phyloP scores from a whole-genome alignment of 805 yeast species.

The Cyberlindnera euphorbiae region DNA sequence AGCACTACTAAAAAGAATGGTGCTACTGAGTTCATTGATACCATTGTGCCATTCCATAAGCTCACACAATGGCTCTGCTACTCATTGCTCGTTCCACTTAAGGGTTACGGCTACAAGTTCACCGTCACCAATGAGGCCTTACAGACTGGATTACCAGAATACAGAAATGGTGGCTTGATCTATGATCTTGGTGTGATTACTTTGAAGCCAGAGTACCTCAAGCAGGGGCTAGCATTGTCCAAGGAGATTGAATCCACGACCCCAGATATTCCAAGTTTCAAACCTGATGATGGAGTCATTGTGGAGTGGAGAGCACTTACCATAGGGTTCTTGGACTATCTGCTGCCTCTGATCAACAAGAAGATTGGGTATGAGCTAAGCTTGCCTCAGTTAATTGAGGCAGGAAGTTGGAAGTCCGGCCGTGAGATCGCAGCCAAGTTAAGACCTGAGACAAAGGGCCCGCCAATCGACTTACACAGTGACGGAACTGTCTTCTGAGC shows the following conservation, averaged over 20 bases:
- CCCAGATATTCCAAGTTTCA: slow-evolving; percentile 41
- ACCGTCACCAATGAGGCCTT: slow-evolving; percentile 68
- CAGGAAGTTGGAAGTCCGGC: slow-evolving; percentile 68
- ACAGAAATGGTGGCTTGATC: slow-evolving; percentile 64
- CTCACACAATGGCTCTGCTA: slow-evolving; percentile 65
- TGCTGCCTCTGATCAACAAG: slow-evolving; percentile 48
- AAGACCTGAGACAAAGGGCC: slow-evolving; percentile 49
- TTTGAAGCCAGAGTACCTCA: slow-evolving; percentile 38
- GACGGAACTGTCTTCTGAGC: slow-evolving; percentile 61
- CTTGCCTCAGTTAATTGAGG: slow-evolving; percentile 59
- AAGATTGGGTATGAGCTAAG: slow-evolving; percentile 35
- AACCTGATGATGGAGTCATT: slow-evolving; percentile 53
- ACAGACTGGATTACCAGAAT: slow-evolving; percentile 86
- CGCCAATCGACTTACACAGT: slow-evolving; percentile 57
- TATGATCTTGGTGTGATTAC: slow-evolving; percentile 49
- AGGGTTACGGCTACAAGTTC: slow-evolving; percentile 44
- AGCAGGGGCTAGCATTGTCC: slow-evolving; percentile 35
- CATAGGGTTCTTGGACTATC: slow-evolving; percentile 48
- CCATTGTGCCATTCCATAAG: slow-evolving; percentile 58
- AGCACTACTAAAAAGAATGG: slow-evolving; percentile 28
- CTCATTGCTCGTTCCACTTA: slow-evolving; percentile 51
- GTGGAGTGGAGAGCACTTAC: slow-evolving; percentile 68
- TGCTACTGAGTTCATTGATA: slow-evolving; percentile 25
- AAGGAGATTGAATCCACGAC: slow-evolving; percentile 24
- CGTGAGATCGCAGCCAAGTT: slow-evolving; percentile 50